Evolutionary conservation across 495 filamentous ascomycete genomes (phyloP).

Genomic region (Thozetella sp.): DNA sequence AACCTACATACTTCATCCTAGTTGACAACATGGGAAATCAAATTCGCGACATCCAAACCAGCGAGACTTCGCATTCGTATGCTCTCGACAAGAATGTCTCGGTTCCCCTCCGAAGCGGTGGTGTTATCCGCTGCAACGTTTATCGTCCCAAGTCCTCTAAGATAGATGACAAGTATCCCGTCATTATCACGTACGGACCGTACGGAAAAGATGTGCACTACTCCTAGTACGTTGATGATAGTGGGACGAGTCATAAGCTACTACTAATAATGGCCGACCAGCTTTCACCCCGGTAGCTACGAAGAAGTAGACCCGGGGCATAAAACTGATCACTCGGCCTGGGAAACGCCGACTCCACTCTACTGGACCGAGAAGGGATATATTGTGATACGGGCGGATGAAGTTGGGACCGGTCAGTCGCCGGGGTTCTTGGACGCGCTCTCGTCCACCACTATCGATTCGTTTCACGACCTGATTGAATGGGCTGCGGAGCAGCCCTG

Average conservation of each 20-base stretch:
- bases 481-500: conserved; percentile 64
- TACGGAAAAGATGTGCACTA: conserved; percentile 68
- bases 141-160: conserved; percentile 23
- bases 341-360: conserved; percentile 65
- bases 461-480: conserved; percentile 64
- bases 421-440: conserved; percentile 62
- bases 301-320: conserved; percentile 48
- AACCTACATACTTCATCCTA: too few species aligned
- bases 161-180: conserved; percentile 30
- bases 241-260: neutral
- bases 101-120: conserved; percentile 18
- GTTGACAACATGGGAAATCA: neutral
- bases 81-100: conserved; percentile 23
- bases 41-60: neutral
- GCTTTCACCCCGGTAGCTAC: conserved; percentile 43
- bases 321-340: conserved; percentile 53
- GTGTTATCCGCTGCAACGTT: conserved; percentile 25
- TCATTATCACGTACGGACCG: conserved; percentile 59
- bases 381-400: conserved; percentile 61
- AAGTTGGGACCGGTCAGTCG: conserved; percentile 59
- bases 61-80: neutral
- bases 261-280: conserved; percentile 5
- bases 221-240: neutral
- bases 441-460: conserved; percentile 56
- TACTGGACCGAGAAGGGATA: conserved; percentile 65